A percentile compares a stretch with the other conserved stretches of the same genome.
Conservation (phyloP, 2,329 filamentous ascomycete genomes). For the Bertia moriformis region DNA sequence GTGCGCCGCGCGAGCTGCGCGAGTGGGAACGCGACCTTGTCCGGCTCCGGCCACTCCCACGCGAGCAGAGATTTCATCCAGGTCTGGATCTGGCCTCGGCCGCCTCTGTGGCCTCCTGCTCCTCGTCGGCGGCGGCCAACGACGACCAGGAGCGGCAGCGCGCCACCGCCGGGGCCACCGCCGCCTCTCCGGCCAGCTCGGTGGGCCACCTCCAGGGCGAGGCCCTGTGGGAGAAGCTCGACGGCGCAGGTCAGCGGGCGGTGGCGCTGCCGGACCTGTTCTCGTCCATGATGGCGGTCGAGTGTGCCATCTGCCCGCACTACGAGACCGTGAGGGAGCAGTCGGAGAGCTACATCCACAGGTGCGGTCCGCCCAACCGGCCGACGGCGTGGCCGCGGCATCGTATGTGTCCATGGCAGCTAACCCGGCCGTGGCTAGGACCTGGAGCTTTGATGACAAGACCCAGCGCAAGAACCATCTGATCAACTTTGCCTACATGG, state of each 20-base stretch:
- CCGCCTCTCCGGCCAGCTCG: too few species aligned
- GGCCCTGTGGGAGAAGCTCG: slow-evolving; percentile 4
- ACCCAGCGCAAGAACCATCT: slow-evolving; percentile 5
- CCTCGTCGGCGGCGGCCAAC: too few species aligned
- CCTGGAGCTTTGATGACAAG: slow-evolving; percentile 7
- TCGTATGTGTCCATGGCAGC: neutral
- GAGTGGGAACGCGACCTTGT: too few species aligned
- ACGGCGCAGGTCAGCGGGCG: slow-evolving; percentile 4
- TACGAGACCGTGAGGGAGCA: slow-evolving; percentile 9
- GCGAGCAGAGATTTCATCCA: too few species aligned
- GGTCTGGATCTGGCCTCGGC: too few species aligned
- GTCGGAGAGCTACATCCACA: slow-evolving; percentile 11
- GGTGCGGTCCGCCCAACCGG: slow-evolving; percentile 4
- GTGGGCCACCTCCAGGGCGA: too few species aligned
- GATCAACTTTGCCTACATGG: slow-evolving; percentile 11
- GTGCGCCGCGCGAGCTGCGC: too few species aligned
- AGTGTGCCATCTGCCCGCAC: slow-evolving; percentile 8
- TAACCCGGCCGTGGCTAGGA: slow-evolving; percentile 3
- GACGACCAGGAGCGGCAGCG: too few species aligned
- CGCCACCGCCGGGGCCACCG: too few species aligned
- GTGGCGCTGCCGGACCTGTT: slow-evolving; percentile 12
- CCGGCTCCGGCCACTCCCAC: too few species aligned
- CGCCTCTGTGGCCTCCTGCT: too few species aligned
- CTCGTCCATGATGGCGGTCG: slow-evolving; percentile 11
- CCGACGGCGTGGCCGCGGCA: too few species aligned